These are phyloP conservation scores for Fragosphaeria purpurea DNA, from an alignment of 2,329 filamentous ascomycete genomes.

Conservation along the genomic window DNA sequence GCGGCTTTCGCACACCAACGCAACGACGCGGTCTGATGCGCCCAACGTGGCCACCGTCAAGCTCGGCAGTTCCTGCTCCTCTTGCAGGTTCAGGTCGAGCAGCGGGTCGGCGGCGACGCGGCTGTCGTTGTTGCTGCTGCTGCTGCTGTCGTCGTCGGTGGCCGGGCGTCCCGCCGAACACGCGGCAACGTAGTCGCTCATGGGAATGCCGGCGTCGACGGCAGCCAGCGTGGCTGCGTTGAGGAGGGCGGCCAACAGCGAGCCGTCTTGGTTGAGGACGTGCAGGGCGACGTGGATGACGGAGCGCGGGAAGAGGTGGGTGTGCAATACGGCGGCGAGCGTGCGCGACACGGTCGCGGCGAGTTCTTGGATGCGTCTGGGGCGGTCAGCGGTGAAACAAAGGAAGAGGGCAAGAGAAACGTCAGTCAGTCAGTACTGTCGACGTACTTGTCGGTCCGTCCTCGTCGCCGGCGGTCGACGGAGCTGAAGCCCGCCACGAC, in stretches of 20 bases:
- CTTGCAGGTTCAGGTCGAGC: slow-evolving; percentile 66
- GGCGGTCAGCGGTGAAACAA: not conserved
- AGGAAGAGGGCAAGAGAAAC: not conserved
- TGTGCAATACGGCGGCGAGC: slow-evolving; percentile 69
- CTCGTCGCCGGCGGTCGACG: slow-evolving; percentile 70
- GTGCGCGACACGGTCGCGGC: slow-evolving; percentile 69
- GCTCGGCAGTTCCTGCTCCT: slow-evolving; percentile 82
- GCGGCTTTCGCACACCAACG: slow-evolving; percentile 77
- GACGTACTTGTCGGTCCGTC: slow-evolving; percentile 66
- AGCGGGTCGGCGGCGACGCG: slow-evolving; percentile 61
- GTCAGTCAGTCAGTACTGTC: no score
- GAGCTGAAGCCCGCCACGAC: slow-evolving; percentile 80
- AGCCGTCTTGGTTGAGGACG: slow-evolving; percentile 83
- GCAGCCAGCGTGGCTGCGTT: slow-evolving; percentile 88
- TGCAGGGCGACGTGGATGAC: slow-evolving; percentile 77
- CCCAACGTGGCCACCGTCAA: slow-evolving; percentile 77
- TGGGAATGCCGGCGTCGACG: slow-evolving; percentile 89
- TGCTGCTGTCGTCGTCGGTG: slow-evolving; percentile 37
- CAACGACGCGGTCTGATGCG: slow-evolving; percentile 62
- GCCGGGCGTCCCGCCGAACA: slow-evolving; percentile 66
- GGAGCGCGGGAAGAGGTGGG: slow-evolving; percentile 79
- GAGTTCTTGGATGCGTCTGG: slow-evolving; percentile 69
- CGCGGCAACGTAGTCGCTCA: slow-evolving; percentile 82
- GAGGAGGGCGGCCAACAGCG: slow-evolving; percentile 76
- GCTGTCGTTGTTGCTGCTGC: slow-evolving; percentile 55